Percentiles rank a stretch among this genome's conserved stretches.
These are phyloP conservation scores for Saccharomycopsis hybrid DNA, from an alignment of 1,139 yeast species.

Conservation along the genomic window DNA sequence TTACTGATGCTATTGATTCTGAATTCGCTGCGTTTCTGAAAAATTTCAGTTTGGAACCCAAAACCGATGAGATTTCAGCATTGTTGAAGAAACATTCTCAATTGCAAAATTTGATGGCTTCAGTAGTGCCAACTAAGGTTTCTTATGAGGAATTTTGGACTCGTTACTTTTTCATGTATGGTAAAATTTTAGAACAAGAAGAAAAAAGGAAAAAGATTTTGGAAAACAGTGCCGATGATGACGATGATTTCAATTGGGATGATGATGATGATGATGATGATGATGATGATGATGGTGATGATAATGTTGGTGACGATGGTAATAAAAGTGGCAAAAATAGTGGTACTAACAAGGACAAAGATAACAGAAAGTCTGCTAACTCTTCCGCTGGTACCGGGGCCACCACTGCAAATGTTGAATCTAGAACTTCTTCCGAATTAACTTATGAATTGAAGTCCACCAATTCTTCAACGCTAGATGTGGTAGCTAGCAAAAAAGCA, in stretches of 20 bases:
- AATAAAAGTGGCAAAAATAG: too few relatives aligned
- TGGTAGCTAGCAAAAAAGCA: conserved; percentile 22
- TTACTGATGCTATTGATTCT: conserved; percentile 29
- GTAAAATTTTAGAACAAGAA: conserved; percentile 56
- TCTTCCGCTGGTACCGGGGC: too few relatives aligned
- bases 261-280: conserved; percentile 25
- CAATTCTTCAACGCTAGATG: conserved; percentile 31
- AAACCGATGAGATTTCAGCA: conserved; percentile 46
- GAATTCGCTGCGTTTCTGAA: conserved; percentile 31
- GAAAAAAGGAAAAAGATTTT: conserved; percentile 58
- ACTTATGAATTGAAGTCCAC: conserved; percentile 36
- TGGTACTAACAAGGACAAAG: conserved; percentile 12
- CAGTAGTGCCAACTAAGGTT: conserved; percentile 60
- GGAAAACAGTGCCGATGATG: conserved; percentile 34
- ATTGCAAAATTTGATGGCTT: conserved; percentile 51
- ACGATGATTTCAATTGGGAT: conserved; percentile 29
- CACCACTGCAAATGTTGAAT: too few relatives aligned
- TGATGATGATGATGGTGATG: conserved; percentile 7
- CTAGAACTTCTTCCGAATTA: conserved; percentile 35
- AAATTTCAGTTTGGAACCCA: conserved; percentile 29
- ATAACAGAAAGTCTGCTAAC: conserved; percentile 1
- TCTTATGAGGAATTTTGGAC: conserved; percentile 67
- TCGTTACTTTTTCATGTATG: conserved; percentile 55
- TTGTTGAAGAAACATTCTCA: conserved; percentile 47
- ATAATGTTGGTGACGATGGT: too few relatives aligned